These are phyloP conservation scores for Gaertneriomyces semiglobifer DNA, from an alignment of 192 early-diverging fungal genomes.

Conservation along the genomic window DNA sequence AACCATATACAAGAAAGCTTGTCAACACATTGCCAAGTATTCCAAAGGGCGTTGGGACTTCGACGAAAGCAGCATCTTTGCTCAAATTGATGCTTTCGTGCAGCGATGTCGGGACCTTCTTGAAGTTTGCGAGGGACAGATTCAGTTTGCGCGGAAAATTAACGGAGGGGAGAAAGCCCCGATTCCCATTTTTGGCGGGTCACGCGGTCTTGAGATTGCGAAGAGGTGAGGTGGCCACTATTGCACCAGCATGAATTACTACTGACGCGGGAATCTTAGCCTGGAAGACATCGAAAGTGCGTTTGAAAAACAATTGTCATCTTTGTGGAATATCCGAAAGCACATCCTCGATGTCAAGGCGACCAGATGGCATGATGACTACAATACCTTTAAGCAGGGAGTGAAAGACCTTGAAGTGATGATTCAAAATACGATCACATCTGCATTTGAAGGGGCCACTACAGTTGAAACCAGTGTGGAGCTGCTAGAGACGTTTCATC, in stretches of 20 bases:
- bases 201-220: slow-evolving; percentile 56
- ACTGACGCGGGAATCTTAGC: slow-evolving; percentile 19
- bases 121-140: slow-evolving; percentile 64
- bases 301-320: slow-evolving; percentile 52
- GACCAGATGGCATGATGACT: slow-evolving; percentile 64
- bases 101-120: slow-evolving; percentile 59
- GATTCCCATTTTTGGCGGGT: slow-evolving; percentile 60
- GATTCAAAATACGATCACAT: slow-evolving; percentile 62
- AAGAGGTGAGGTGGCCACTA: slow-evolving; percentile 40
- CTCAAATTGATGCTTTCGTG: slow-evolving; percentile 66
- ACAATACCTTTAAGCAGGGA: slow-evolving; percentile 65
- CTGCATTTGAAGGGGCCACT: slow-evolving; percentile 55
- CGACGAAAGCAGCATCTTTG: slow-evolving; percentile 65
- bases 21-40: slow-evolving; percentile 49
- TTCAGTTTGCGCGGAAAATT: slow-evolving; percentile 62
- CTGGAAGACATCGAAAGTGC: slow-evolving; percentile 61
- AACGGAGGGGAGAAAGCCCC: slow-evolving; percentile 55
- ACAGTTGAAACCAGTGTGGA: slow-evolving; percentile 58
- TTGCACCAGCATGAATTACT: neutral
- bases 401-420: slow-evolving; percentile 67
- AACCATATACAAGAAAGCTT: slow-evolving; percentile 48
- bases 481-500: slow-evolving; percentile 60
- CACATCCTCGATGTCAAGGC: slow-evolving; percentile 65
- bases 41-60: slow-evolving; percentile 55
- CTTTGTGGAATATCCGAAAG: slow-evolving; percentile 54